Percentiles rank a stretch among this genome's conserved stretches.
Conservation (phyloP, 495 filamentous ascomycete species). For the Pseudomonodictys pantanalensis region DNA sequence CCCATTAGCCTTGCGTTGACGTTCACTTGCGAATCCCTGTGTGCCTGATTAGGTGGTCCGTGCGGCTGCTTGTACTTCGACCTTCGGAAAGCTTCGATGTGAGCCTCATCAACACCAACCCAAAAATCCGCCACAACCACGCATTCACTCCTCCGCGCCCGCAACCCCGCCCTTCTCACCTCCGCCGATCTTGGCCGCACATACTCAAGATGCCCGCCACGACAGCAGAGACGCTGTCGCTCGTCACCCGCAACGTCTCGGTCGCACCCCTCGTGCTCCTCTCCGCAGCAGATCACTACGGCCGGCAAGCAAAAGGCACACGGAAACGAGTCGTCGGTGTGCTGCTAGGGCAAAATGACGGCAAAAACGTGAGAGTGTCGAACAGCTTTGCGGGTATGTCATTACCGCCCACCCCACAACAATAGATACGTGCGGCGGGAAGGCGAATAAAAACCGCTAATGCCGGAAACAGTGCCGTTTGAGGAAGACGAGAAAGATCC, state of each 20-base stretch:
- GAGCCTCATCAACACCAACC: constrained; percentile 26
- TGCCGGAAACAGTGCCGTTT: constrained; percentile 71
- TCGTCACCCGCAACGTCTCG: constrained; percentile 89
- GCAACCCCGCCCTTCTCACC: constrained; percentile 5
- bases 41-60: not conserved
- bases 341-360: constrained; percentile 90
- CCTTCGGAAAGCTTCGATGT: constrained; percentile 3
- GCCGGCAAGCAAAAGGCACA: constrained; percentile 83
- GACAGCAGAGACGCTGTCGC: constrained; percentile 88
- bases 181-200: constrained; percentile 13
- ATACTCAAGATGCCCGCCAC: constrained; percentile 77
- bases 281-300: constrained; percentile 97
- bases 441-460: constrained; percentile 22
- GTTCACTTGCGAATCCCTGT: not conserved
- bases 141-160: constrained; percentile 1
- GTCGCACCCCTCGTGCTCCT: constrained; percentile 97
- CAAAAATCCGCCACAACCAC: constrained; percentile 8
- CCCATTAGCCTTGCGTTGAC: not conserved
- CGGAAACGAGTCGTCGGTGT: constrained; percentile 95
- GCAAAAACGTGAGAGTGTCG: constrained; percentile 91
- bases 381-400: constrained; percentile 94
- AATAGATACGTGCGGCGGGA: not conserved
- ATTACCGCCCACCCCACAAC: not conserved
- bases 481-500: constrained; percentile 99
- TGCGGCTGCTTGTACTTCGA: too few species aligned